These are phyloP conservation scores for Saraca asoca DNA, from an alignment of 331 rosid species.

Conservation along the genomic window DNA sequence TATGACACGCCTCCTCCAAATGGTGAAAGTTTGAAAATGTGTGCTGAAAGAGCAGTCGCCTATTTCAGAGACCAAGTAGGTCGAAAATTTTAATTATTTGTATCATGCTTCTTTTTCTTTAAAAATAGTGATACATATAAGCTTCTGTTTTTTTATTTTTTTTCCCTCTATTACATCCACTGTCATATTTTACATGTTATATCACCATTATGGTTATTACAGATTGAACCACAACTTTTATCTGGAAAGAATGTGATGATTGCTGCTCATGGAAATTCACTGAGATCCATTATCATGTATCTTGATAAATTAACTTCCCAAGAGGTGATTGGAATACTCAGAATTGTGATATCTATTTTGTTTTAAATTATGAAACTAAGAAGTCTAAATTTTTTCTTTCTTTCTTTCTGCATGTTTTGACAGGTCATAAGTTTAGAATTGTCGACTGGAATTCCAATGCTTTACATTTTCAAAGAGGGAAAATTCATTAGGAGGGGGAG, in stretches of 20 bases:
- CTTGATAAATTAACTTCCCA: conserved; percentile 95
- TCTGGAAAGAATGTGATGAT: conserved; percentile 96
- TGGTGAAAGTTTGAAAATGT: conserved; percentile 99
- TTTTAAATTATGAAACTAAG: background rate
- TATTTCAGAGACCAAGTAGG: conserved; percentile 88
- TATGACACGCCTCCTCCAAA: conserved; percentile 93
- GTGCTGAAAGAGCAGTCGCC: conserved; percentile 98
- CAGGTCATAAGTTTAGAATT: conserved; percentile 95
- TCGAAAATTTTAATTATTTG: conserved; percentile 12
- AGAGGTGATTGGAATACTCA: conserved; percentile 62
- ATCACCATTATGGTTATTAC: conserved; percentile 34
- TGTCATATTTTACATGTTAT: background rate
- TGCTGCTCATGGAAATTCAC: conserved; percentile 96
- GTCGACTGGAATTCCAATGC: conserved; percentile 99
- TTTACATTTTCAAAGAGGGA: conserved; percentile 90
- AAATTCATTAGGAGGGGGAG: conserved; percentile 96
- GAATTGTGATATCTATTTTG: background rate
- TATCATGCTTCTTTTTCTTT: background rate
- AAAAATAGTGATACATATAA: background rate
- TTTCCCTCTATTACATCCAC: no score
- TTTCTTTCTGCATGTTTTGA: conserved; percentile 1
- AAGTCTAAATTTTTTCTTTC: conserved; percentile 8
- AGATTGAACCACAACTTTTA: conserved; percentile 89
- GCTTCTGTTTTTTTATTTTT: no score
- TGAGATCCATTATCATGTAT: conserved; percentile 98